Evolutionary conservation across 495 filamentous ascomycete genomes (phyloP), one percentile per base, ranked within the genome.

Genomic region (Penicillium odoratum): DNA sequence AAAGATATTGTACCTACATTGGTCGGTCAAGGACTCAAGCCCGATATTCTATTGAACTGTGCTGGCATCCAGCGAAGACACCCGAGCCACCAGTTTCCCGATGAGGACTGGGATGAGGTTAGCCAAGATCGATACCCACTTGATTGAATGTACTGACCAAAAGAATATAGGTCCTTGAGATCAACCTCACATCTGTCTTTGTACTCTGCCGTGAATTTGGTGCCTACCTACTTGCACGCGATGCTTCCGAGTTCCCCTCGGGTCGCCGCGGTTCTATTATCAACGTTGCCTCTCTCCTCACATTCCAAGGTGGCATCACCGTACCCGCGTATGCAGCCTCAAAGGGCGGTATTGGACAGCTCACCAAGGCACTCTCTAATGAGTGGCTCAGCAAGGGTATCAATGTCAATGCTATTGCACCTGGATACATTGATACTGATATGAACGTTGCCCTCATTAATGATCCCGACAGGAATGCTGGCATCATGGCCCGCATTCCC

Each of bases 311-410:
- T 50, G 93, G 93, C 0, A 78, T 96, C 43, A 96, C 88, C 0
- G 91, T 97, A 1, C 91, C 93, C 0, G 93, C 92, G 3, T 97
- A 97, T 73, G 88, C 93, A 10, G 92, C 93, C 0, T 86, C 85
- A 63, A 97, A 97, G 72, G 92, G 92, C 28, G 93, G 89, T 4
- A 84, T 97, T 2, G 85, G 85, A 16, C 91, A 96, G 71, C 70
- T 97, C 53, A 97, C 93, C 33, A 97, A 96, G 69, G 85, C 88
- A 15, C 78, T 96, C 42, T 85, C 87, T 25, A 97, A 97, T 56
- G 90, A 95, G 71, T 97, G 92, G 92, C 83, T 88, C 3, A 71
- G 78, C 3, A 79, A 85, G 63, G 91, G 92, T 0, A 85, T 96
- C 60, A 90, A 81, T 18, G 90, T 93, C 8, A 92, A 93, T 63